Evolutionary conservation across 2,329 filamentous ascomycete genomes (phyloP).

Genomic region (Aspergillus puulaauensis): DNA sequence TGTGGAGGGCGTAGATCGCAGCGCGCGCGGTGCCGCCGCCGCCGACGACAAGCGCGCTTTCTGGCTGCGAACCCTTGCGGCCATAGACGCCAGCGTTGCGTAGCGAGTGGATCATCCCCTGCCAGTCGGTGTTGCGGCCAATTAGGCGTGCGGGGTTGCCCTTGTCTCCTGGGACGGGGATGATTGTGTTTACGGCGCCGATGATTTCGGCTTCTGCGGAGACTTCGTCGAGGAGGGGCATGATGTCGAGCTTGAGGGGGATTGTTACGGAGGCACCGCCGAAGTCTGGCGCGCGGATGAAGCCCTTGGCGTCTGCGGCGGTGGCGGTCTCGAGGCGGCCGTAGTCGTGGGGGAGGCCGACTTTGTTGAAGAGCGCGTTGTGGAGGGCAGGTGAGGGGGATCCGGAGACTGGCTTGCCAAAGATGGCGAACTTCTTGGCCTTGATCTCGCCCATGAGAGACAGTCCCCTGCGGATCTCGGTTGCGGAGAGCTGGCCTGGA

Average conservation of each 20-base stretch:
- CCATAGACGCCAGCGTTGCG: constrained; percentile 63
- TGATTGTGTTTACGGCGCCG: constrained; percentile 92
- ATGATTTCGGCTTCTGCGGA: constrained; percentile 77
- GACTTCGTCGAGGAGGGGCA: constrained; percentile 75
- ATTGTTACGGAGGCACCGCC: constrained; percentile 96
- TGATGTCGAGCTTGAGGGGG: constrained; percentile 86
- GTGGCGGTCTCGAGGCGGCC: constrained; percentile 70
- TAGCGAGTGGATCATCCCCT: constrained; percentile 82
- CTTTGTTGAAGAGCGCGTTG: constrained; percentile 74
- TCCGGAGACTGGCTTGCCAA: constrained; percentile 78
- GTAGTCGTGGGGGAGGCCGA: constrained; percentile 85
- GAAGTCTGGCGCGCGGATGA: constrained; percentile 72
- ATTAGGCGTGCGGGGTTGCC: constrained; percentile 56
- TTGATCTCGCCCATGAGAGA: constrained; percentile 77
- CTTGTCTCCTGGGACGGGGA: constrained; percentile 56
- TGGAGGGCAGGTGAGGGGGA: constrained; percentile 88
- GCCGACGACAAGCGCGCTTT: constrained; percentile 77
- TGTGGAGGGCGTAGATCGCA: constrained; percentile 82
- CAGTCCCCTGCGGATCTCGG: constrained; percentile 79
- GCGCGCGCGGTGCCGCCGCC: constrained; percentile 90
- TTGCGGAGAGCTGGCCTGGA: constrained; percentile 86
- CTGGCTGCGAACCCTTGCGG: constrained; percentile 29
- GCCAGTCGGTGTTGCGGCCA: constrained; percentile 95
- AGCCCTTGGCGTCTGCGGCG: constrained; percentile 57
- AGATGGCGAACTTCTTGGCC: constrained; percentile 76